Evolutionary conservation across 768 basidiomycete species (phyloP), one percentile per base, ranked within the genome.

Genomic region (Pulveroboletus sp.): DNA sequence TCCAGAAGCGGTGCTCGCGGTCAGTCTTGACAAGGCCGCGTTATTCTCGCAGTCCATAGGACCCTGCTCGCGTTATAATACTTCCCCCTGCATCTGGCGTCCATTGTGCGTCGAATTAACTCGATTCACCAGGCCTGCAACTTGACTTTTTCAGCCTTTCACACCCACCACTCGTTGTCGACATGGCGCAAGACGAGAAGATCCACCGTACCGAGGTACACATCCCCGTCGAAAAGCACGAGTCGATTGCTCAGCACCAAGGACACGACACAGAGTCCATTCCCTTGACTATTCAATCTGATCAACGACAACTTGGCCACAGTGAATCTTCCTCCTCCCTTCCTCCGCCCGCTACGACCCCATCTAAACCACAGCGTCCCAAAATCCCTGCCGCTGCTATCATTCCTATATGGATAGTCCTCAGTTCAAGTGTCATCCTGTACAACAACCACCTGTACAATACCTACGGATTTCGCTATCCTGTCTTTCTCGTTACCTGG

Each of bases 381-480:
- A 81, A 77, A 61, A 68, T 88, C 24, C 78, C 87, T 12, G 77
- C 87, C 1, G 63, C 82, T 1, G 71, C 77, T 48, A 89, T 93
- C 62, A 90, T 96, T 49, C 93, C 91, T 23, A 73, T 95, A 48
- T 98, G 95, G 95, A 97, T 96, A 62, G 71, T 81, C 17, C 85
- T 95, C 58, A 88, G 85, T 56, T 91, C 92, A 22, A 66, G 82
- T 8, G 94, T 97, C 65, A 97, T 97, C 71, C 83, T 96, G 51
- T 96, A 97, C 81, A 96, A 96, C 80, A 95, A 93, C 68, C 84
- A 84, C 64, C 70, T 90, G 58, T 92, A 89, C 76, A 89, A 88
- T 70, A 79, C 78, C 38, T 81, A 88, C 62, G 69, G 83, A 52
- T 96, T 96, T 76, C 81, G 82, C 62, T 96, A 75, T 73, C 94